phyloP scores from a whole-genome alignment of 2,329 filamentous ascomycete genomes.

The Dryadomyces sulphureus region DNA sequence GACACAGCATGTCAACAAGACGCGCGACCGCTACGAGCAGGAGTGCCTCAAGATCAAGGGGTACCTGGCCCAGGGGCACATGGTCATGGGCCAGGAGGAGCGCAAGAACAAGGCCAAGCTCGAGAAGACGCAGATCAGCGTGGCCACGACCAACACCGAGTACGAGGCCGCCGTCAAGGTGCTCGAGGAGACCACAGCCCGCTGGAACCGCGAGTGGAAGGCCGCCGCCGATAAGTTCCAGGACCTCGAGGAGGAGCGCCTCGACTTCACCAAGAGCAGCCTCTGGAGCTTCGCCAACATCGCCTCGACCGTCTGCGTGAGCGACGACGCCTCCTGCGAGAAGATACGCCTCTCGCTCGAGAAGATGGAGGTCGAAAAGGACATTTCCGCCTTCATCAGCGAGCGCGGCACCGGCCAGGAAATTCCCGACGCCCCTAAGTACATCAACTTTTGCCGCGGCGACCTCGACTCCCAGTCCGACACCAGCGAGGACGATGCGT shows the following conservation, averaged over 20 bases:
- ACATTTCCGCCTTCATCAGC: slow-evolving; percentile 78
- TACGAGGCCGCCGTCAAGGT: slow-evolving; percentile 89
- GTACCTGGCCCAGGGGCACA: slow-evolving; percentile 94
- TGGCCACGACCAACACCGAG: slow-evolving; percentile 80
- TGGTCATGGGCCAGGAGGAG: slow-evolving; percentile 99
- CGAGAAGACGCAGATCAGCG: slow-evolving; percentile 94
- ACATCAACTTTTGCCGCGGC: slow-evolving; percentile 96
- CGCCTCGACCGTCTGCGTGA: slow-evolving; percentile 91
- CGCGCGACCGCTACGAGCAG: slow-evolving; percentile 88
- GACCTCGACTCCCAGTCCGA: slow-evolving; percentile 75
- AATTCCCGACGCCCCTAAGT: slow-evolving; percentile 91
- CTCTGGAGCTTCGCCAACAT: slow-evolving; percentile 98
- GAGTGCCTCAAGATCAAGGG: slow-evolving; percentile 98
- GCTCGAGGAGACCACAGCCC: slow-evolving; percentile 82
- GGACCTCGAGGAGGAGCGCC: slow-evolving; percentile 89
- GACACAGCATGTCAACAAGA: slow-evolving; percentile 84
- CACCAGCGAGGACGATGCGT: slow-evolving; percentile 71
- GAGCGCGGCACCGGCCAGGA: slow-evolving; percentile 88
- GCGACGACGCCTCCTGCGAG: slow-evolving; percentile 91
- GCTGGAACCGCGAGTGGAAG: slow-evolving; percentile 99
- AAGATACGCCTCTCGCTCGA: slow-evolving; percentile 89
- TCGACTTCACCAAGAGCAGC: slow-evolving; percentile 96
- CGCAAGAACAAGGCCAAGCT: slow-evolving; percentile 97
- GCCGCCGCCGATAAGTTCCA: slow-evolving; percentile 97
- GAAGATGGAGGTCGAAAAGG: slow-evolving; percentile 87